These are phyloP conservation scores for Lactarius indigo DNA, from an alignment of 768 basidiomycete genomes.

Conservation along the genomic window DNA sequence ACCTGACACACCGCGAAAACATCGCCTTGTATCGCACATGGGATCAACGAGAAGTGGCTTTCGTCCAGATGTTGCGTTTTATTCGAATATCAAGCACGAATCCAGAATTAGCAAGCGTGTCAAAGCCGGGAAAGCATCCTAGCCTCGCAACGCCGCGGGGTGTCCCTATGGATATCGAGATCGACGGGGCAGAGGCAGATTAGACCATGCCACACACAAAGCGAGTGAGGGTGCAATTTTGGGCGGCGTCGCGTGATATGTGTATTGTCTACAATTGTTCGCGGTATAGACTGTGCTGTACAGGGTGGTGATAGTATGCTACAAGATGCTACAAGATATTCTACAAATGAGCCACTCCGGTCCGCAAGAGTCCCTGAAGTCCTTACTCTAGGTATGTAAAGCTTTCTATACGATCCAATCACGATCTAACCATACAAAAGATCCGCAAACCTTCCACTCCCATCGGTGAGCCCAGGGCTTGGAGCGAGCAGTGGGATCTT, in stretches of 20 bases:
- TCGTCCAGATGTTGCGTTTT: conserved; percentile 66
- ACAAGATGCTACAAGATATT: conserved; percentile 16
- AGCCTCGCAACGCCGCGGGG: conserved; percentile 29
- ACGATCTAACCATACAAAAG: conserved; percentile 32
- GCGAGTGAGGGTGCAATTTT: not conserved
- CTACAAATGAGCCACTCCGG: conserved; percentile 25
- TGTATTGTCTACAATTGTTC: conserved; percentile 5
- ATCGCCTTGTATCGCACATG: conserved; percentile 71
- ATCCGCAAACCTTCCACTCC: conserved; percentile 34
- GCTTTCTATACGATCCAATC: not conserved
- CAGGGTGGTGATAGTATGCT: conserved; percentile 18
- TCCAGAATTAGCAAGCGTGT: conserved; percentile 46
- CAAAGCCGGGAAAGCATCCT: conserved; percentile 58
- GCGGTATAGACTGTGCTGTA: conserved; percentile 19
- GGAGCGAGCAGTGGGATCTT: conserved; percentile 25
- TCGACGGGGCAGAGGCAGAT: conserved; percentile 30
- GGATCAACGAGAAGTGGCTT: conserved; percentile 75
- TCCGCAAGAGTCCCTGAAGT: conserved; percentile 4
- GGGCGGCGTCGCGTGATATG: not conserved
- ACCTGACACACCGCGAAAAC: conserved; percentile 69
- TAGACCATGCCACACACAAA: not conserved
- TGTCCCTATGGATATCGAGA: conserved; percentile 24
- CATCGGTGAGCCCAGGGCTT: conserved; percentile 32
- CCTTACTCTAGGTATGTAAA: conserved; percentile 8
- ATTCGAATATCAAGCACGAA: conserved; percentile 66